Evolutionary conservation across 2,329 filamentous ascomycete species (phyloP).

Genomic region (Claviceps fusiformis): DNA sequence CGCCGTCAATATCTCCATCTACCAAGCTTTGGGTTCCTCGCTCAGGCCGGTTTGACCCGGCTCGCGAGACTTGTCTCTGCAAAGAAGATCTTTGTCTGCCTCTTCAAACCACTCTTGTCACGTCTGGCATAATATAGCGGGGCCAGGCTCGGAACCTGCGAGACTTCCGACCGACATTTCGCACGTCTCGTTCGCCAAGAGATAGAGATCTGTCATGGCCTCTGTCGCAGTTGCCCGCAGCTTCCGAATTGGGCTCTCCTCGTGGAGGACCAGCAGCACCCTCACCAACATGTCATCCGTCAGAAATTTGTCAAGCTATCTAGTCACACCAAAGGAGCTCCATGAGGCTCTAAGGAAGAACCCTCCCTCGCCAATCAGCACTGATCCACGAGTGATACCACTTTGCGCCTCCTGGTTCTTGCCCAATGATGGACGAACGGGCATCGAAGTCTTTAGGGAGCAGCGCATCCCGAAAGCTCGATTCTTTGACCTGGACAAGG

Average conservation of each 20-base stretch:
- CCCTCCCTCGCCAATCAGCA: conserved; percentile 63
- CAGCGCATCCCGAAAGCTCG: conserved; percentile 77
- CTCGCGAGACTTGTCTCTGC: background rate
- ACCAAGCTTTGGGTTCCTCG: background rate
- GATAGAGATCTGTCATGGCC: conserved; percentile 23
- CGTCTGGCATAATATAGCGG: background rate
- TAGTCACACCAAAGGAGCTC: conserved; percentile 76
- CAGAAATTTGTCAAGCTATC: conserved; percentile 57
- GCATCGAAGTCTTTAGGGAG: conserved; percentile 67
- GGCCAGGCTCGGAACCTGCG: background rate
- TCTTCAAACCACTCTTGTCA: background rate
- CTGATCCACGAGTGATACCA: conserved; percentile 71
- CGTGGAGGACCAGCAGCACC: conserved; percentile 20
- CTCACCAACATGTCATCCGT: conserved; percentile 16
- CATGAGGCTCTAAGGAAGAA: conserved; percentile 71
- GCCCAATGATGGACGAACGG: conserved; percentile 76
- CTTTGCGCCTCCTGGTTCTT: conserved; percentile 94
- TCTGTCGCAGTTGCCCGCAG: conserved; percentile 29
- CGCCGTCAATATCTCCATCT: background rate
- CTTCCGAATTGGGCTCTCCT: conserved; percentile 25
- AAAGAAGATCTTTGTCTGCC: background rate
- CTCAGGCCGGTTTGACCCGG: background rate
- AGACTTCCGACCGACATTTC: background rate
- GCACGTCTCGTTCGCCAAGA: background rate
- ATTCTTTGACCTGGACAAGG: conserved; percentile 91